Evolutionary conservation across 1,139 yeast genomes (phyloP).

Genomic region (Yamadazyma dendronema): DNA sequence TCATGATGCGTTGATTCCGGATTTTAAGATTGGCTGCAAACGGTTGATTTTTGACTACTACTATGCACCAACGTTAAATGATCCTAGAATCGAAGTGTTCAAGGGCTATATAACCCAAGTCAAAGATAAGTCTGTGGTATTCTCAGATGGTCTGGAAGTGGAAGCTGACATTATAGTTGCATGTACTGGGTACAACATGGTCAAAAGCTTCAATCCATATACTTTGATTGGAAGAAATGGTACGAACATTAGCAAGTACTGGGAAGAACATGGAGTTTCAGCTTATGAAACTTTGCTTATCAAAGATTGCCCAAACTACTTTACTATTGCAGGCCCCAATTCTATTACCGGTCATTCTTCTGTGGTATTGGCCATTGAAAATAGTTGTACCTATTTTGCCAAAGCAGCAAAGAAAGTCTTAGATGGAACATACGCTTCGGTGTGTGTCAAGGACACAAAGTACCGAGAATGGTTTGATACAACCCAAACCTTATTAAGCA

Average conservation of each 20-base stretch:
- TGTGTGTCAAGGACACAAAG: slow-evolving; percentile 31
- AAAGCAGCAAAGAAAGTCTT: slow-evolving; percentile 28
- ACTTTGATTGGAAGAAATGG: slow-evolving; percentile 30
- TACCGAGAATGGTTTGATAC: slow-evolving; percentile 37
- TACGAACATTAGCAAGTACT: slow-evolving; percentile 18
- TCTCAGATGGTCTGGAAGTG: slow-evolving; percentile 28
- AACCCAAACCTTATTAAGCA: slow-evolving; percentile 27
- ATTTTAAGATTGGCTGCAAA: slow-evolving; percentile 44
- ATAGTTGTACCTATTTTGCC: slow-evolving; percentile 26
- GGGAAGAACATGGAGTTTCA: slow-evolving; percentile 32
- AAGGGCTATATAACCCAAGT: slow-evolving; percentile 25
- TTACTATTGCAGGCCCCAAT: slow-evolving; percentile 42
- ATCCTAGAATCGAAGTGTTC: slow-evolving; percentile 30
- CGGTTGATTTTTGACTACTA: slow-evolving; percentile 39
- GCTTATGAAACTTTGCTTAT: slow-evolving; percentile 39
- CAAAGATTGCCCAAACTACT: slow-evolving; percentile 37
- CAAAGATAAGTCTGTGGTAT: slow-evolving; percentile 28
- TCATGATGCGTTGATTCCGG: slow-evolving; percentile 35
- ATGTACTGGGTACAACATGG: slow-evolving; percentile 41
- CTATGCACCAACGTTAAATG: slow-evolving; percentile 34
- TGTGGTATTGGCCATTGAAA: slow-evolving; percentile 43
- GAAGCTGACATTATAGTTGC: slow-evolving; percentile 44
- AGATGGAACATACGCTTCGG: slow-evolving; percentile 27
- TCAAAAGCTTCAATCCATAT: slow-evolving; percentile 20
- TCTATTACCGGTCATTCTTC: slow-evolving; percentile 46